Percentiles rank a stretch among this genome's conserved stretches.
Evolutionary conservation across 345 rosid species (phyloP).

Genomic region (Mercurialis annua): DNA sequence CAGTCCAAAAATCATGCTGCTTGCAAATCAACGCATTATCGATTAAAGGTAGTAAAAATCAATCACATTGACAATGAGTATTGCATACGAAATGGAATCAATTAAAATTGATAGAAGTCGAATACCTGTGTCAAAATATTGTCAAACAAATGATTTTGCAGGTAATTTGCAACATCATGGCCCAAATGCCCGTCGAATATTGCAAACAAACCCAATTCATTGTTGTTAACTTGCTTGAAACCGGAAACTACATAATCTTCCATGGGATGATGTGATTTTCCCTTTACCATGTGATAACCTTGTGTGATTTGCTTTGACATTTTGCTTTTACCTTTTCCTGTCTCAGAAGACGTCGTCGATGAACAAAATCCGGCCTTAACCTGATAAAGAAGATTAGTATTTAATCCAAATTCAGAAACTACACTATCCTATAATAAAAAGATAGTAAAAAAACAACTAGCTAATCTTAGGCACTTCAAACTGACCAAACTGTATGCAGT

Average conservation of each 20-base stretch:
- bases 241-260: constrained; percentile 72
- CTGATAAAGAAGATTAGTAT: constrained; percentile 23
- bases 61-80: too few species aligned
- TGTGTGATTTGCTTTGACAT: constrained; percentile 54
- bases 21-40: constrained; percentile 11
- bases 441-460: neutral
- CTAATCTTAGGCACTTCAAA: neutral
- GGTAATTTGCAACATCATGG: constrained; percentile 70
- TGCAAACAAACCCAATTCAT: constrained; percentile 76
- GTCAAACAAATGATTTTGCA: constrained; percentile 64
- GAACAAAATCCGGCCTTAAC: constrained; percentile 53
- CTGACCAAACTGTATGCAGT: neutral
- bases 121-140: constrained; percentile 77
- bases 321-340: constrained; percentile 80
- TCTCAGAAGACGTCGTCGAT: constrained; percentile 47
- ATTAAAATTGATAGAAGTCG: constrained; percentile 9
- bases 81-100: neutral
- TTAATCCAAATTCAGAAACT: neutral
- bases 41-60: too few species aligned
- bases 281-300: constrained; percentile 70
- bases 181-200: constrained; percentile 91
- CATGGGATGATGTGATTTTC: constrained; percentile 78
- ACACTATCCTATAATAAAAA: neutral
- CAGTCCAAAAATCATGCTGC: constrained; percentile 76
- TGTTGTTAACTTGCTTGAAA: constrained; percentile 43